Base-by-base conservation (phyloP, 2,329 filamentous ascomycete species). In the Paracoccidioides brasiliensis region DNA sequence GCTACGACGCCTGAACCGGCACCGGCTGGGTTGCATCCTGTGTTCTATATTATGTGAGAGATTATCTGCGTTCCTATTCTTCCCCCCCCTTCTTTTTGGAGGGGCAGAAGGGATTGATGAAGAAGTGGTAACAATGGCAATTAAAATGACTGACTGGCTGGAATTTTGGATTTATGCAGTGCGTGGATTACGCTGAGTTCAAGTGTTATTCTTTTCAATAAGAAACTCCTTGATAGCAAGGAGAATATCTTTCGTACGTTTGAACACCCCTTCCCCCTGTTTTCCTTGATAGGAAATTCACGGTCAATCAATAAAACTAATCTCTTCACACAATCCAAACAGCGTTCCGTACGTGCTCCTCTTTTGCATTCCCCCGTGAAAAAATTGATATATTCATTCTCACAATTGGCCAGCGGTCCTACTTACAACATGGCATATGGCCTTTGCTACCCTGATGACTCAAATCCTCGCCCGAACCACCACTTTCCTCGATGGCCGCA, bases 161-260 rank as follows among this genome's bases (percentile, higher is more conserved):
- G 22, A 35, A 32, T 52, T 30, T 62, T 44, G 33, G 15, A 44
- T 22, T 44, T 12, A 32, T 46, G 10, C 71, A 95, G 90, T 65
- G 78, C 84, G 64, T 98, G 93, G 93, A 97, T 98, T 69, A 77
- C 84, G 57, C 79, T 96, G 71, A 95, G 88, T 67, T 95, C 90
- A 45, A 88, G 86, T 65, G 90, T 97, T 69, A 98, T 98, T 70
- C 79, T 98, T 59, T 97, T 96, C 85, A 97, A 98, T 84, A 98
- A 98, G 82, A 95, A 88, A 83, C 89, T 98, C 66, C 80, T 97
- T 60, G 84, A 91, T 66, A 90, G 85, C 42, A 80, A 85, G 60
- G 80, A 88, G 54, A 58, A 57, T 33, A 59, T 54, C 60, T 96
- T 96, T 78, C 81, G 85, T 88, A 79, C 78, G 84, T 67, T 45